Evolutionary conservation across 169 alveolate species (phyloP), one percentile per base, ranked within the genome.

Genomic region (Theileria sp.): DNA sequence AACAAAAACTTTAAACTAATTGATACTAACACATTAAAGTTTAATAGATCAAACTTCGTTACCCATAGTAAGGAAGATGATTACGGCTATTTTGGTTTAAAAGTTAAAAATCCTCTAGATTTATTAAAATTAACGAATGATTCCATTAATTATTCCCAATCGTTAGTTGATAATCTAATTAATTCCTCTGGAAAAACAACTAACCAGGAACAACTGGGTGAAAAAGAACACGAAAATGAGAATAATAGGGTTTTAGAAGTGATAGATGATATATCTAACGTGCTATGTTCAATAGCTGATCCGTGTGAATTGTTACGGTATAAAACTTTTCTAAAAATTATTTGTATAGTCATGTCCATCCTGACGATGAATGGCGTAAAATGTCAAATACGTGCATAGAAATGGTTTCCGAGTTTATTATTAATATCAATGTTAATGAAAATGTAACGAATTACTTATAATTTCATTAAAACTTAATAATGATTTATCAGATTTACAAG

Each of bases 201-300:
- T 19, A 15, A 58, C 34, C 3, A 25, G 5, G 67, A 3, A 58
- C 4, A 58, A 44, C 54, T 5, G 10, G 7, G 3, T 65, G 23
- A 49, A 44, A 74, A 17, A 36, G 26, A 19, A 3, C 12, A 30
- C 25, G 79, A 38, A 54, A 71, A 32, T 54, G 68, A 36, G 28
- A 51, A 26, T 62, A 82, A 51, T 51, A 62, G 65, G 72, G 81
- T 87, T 28, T 36, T 91, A 23, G 79, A 81, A 70, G 85, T 79
- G 75, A 81, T 91, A 50, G 94, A 91, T 36, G 86, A 88, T 4
- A 87, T 87, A 32, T 91, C 94, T 19, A 91, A 91, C 80, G 76
- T 78, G 28, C 61, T 91, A 69, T 91, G 94, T 64, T 70, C 81
- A 54, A 76, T 91, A 44, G 94, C 93, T 15, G 94, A 91, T 76